Conservation (phyloP, 116 monocot species). For the Cymodocea nodosa region DNA sequence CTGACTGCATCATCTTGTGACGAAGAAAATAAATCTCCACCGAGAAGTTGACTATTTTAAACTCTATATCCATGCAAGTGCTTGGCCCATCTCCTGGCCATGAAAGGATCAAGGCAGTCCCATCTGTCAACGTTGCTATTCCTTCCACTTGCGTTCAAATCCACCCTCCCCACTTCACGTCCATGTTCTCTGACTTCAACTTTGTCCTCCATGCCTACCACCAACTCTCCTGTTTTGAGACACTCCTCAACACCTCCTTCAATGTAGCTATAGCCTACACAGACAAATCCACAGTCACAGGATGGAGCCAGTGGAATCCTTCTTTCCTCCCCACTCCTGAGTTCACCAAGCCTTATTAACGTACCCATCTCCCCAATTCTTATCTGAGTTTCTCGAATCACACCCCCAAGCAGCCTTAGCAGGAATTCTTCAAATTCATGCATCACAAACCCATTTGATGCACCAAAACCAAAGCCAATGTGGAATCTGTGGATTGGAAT, state of each 20-base stretch:
- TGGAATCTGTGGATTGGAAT: constrained; percentile 50
- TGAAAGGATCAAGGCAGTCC: constrained; percentile 86
- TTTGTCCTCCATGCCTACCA: constrained; percentile 40
- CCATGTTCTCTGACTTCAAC: constrained; percentile 4
- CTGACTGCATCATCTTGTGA: neutral
- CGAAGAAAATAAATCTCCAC: neutral
- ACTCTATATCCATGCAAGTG: constrained; percentile 67
- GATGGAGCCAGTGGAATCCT: constrained; percentile 35
- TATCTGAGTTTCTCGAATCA: constrained; percentile 41
- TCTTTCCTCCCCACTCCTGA: constrained; percentile 74
- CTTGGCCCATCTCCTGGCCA: constrained; percentile 89
- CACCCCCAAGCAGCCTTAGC: constrained; percentile 54
- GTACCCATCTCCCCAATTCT: constrained; percentile 47
- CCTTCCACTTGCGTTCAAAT: constrained; percentile 17
- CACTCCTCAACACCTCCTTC: constrained; percentile 46
- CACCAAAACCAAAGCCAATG: constrained; percentile 64
- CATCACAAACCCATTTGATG: constrained; percentile 66
- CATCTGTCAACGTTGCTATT: constrained; percentile 48
- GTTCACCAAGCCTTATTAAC: constrained; percentile 48
- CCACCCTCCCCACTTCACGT: constrained; percentile 9
- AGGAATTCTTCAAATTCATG: constrained; percentile 88
- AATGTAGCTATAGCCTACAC: constrained; percentile 57
- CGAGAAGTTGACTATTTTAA: constrained; percentile 4
- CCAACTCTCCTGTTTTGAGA: constrained; percentile 39
- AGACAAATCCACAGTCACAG: constrained; percentile 27